Evolutionary conservation across 2,329 filamentous ascomycete genomes (phyloP).

Genomic region (Cladobotryum mycophilum): DNA sequence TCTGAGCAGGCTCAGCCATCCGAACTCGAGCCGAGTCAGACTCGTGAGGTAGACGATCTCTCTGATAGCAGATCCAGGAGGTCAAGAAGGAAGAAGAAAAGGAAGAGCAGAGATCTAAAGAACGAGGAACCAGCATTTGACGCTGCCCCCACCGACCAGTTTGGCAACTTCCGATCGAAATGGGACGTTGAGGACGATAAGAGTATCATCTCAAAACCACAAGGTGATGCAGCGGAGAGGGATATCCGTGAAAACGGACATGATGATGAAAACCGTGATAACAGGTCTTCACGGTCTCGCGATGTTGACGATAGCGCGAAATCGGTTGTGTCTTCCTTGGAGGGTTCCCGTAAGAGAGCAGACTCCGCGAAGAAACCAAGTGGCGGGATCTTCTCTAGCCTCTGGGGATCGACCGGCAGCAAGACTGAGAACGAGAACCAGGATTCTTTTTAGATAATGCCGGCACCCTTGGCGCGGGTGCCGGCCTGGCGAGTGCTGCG

Average conservation of each 20-base stretch:
- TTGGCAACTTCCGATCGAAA: slow-evolving; percentile 9
- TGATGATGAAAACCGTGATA: slow-evolving; percentile 31
- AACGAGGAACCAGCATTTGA: slow-evolving; percentile 15
- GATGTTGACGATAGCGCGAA: slow-evolving; percentile 38
- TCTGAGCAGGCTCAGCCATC: not conserved
- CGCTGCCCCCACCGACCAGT: slow-evolving; percentile 24
- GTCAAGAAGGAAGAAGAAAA: slow-evolving; percentile 6
- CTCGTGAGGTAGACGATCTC: slow-evolving; percentile 3
- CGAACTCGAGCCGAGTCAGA: not conserved
- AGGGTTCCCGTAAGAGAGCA: slow-evolving; percentile 27
- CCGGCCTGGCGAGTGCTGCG: slow-evolving; percentile 52
- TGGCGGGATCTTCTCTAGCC: slow-evolving; percentile 42
- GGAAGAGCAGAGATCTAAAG: slow-evolving; percentile 4
- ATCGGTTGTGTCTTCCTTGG: slow-evolving; percentile 29
- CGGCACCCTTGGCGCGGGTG: slow-evolving; percentile 64
- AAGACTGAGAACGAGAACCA: slow-evolving; percentile 34
- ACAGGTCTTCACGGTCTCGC: slow-evolving; percentile 23
- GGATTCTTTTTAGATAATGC: slow-evolving; percentile 66
- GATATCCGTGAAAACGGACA: slow-evolving; percentile 28
- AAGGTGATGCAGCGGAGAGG: slow-evolving; percentile 28
- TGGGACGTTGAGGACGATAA: slow-evolving; percentile 16
- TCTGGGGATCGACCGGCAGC: slow-evolving; percentile 39
- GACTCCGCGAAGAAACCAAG: slow-evolving; percentile 34
- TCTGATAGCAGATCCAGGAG: slow-evolving; percentile 1
- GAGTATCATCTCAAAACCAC: slow-evolving; percentile 35